Base-by-base conservation (phyloP, 805 yeast species). In the Candida khao-thaluensis region DNA sequence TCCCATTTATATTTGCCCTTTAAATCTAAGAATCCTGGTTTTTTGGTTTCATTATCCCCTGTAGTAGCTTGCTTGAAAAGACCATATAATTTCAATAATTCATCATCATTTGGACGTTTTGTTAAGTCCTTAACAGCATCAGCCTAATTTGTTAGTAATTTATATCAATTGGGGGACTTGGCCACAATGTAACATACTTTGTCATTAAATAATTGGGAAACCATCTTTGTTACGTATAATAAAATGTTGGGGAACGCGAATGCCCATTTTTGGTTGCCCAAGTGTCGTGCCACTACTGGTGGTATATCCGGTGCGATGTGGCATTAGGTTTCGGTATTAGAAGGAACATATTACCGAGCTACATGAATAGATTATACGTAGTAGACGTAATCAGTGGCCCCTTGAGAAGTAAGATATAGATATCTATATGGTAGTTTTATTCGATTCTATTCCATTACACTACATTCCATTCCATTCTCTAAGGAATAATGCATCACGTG, bases 1-100 rank as follows among this genome's bases (percentile, higher is more conserved):
- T 90, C 91, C 98, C 98, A 93, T 76, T 93, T 93, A 78, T 86
- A 85, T 69, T 95, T 89, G 52, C 91, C 97, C 72, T 85, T 88
- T 71, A 93, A 76, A 69, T 89, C 95, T 64, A 93, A 87, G 43
- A 85, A 68, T 48, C 96, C 93, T 39, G 99, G 99, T 71, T 87
- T 86, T 40, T 75, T 71, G 46, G 95, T 85, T 50, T 63, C 65
- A 77, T 88, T 88, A 76, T 93, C 99, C 50, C 99, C 99, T 41
- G 82, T 84, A 24, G 97, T 91, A 53, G 98, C 95, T 72, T 93
- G 99, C 70, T 93, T 93, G 83, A 76, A 93, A 54, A 93, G 75
- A 35, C 91, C 97, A 71, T 93, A 93, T 55, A 93, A 74, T 63
- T 82, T 69, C 58, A 91, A 75, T 59, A 90, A 72, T 62, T 91